Conservation (phyloP, 805 yeast genomes). For the Candida incommunis region DNA sequence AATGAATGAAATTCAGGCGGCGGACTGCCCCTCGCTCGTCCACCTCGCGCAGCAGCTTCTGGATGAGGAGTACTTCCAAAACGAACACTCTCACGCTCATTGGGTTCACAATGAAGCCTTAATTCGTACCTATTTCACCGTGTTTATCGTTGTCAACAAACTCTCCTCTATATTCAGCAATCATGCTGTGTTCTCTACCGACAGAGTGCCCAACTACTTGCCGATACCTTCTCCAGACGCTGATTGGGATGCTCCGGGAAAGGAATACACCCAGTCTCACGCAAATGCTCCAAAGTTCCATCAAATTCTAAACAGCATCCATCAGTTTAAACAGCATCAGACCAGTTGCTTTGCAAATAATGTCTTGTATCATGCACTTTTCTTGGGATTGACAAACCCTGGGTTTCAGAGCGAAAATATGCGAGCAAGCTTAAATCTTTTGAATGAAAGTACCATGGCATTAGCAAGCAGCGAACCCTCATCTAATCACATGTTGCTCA, state of each 20-base stretch:
- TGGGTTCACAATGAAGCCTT: conserved; percentile 18
- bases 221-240: not conserved
- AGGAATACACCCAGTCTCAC: not conserved
- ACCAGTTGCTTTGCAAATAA: not conserved
- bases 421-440: not conserved
- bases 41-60: conserved; percentile 5
- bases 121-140: conserved; percentile 10
- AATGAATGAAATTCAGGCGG: not conserved
- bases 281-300: not conserved
- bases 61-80: conserved; percentile 3
- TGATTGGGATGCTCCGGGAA: not conserved
- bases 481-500: not conserved
- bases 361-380: not conserved
- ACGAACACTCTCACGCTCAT: conserved; percentile 6
- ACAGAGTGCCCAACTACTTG: conserved; percentile 5
- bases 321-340: not conserved
- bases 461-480: not conserved
- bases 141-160: conserved; percentile 8
- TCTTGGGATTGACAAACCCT: not conserved
- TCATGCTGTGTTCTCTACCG: conserved; percentile 8
- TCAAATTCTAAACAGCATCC: not conserved
- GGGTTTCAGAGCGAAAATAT: not conserved
- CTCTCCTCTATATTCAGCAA: conserved; percentile 9
- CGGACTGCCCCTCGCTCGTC: conserved; percentile 4
- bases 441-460: not conserved